A percentile compares a stretch with the other conserved stretches of the same genome.
These are phyloP conservation scores for Tagetes patula DNA, from an alignment of 129 eudicot genomes.

Conservation along the genomic window DNA sequence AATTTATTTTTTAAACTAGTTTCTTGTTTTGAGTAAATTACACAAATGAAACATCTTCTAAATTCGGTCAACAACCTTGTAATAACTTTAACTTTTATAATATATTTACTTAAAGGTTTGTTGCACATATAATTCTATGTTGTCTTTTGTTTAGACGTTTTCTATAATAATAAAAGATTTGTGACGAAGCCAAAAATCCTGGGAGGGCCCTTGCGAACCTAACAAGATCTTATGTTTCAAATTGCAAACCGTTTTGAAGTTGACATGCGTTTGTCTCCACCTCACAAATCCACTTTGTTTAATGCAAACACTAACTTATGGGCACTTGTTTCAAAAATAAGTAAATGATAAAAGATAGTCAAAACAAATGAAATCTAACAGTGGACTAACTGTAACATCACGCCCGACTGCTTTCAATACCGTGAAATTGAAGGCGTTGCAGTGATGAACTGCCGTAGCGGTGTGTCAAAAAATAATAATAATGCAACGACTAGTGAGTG, in stretches of 20 bases:
- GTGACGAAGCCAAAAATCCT: slow-evolving; percentile 9
- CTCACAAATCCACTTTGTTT: background rate
- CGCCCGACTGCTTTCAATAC: no score
- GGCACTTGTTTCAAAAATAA: background rate
- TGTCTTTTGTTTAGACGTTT: background rate
- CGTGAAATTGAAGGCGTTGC: no score
- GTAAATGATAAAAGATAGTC: background rate
- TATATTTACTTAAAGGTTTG: background rate
- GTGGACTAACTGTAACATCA: background rate
- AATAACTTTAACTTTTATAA: no score
- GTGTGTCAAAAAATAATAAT: no score
- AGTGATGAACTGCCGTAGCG: no score
- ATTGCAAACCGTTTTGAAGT: slow-evolving; percentile 14
- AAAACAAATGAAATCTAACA: no score
- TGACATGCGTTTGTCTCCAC: slow-evolving; percentile 21
- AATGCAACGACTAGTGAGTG: no score
- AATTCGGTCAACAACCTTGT: no score
- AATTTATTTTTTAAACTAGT: no score
- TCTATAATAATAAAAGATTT: background rate
- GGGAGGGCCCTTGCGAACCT: slow-evolving; percentile 1
- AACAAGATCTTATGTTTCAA: slow-evolving; percentile 13
- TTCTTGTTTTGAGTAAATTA: no score
- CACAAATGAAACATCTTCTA: no score
- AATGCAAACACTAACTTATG: background rate
- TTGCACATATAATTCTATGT: background rate